Percentiles rank a stretch among this genome's conserved stretches.
phyloP scores from a whole-genome alignment of 768 basidiomycete species.

The Tephrocybe sp. region DNA sequence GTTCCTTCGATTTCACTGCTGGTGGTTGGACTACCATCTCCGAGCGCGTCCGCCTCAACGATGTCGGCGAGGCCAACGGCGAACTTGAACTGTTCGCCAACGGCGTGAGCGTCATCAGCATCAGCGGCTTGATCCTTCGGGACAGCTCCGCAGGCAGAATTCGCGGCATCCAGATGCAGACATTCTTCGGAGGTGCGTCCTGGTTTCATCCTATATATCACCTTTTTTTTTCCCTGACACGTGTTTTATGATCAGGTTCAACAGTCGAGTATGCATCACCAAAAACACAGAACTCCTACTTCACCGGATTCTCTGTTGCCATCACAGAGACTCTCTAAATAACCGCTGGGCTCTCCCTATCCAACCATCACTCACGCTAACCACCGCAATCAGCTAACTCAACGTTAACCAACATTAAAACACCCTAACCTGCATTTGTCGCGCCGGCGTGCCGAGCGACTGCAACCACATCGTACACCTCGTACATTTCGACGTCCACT shows the following conservation, averaged over 20 bases:
- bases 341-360: slow-evolving; percentile 7
- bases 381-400: not conserved
- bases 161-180: slow-evolving; percentile 71
- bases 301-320: slow-evolving; percentile 70
- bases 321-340: slow-evolving; percentile 47
- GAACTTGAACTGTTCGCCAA: slow-evolving; percentile 67
- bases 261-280: slow-evolving; percentile 54
- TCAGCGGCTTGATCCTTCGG: slow-evolving; percentile 54
- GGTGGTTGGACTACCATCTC: slow-evolving; percentile 70
- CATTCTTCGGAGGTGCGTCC: slow-evolving; percentile 71
- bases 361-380: not conserved
- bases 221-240: not conserved
- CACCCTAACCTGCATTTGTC: slow-evolving; percentile 1
- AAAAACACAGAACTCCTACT: slow-evolving; percentile 59
- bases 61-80: slow-evolving; percentile 67
- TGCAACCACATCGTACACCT: slow-evolving; percentile 12
- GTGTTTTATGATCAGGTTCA: slow-evolving; percentile 36
- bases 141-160: slow-evolving; percentile 49
- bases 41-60: slow-evolving; percentile 75
- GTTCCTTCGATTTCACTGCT: slow-evolving; percentile 60
- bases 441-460: slow-evolving; percentile 11
- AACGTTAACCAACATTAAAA: not conserved
- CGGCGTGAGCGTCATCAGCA: slow-evolving; percentile 63
- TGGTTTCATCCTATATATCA: not conserved
- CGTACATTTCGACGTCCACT: slow-evolving; percentile 14